Evolutionary conservation across 768 basidiomycete species (phyloP).

Genomic region (Auricularia sp.): DNA sequence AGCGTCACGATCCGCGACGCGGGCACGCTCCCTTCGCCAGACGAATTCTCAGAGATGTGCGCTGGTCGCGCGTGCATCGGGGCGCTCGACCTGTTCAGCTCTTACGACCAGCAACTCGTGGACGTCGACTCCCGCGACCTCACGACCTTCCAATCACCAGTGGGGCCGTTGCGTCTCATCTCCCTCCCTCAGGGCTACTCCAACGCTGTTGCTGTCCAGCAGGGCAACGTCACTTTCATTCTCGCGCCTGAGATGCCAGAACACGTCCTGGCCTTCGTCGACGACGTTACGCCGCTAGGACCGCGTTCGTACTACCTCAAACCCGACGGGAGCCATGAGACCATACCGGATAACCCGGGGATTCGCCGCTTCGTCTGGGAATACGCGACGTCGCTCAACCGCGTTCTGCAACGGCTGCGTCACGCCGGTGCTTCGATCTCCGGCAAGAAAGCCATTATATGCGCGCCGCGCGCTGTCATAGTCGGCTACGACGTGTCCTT

Average conservation of each 20-base stretch:
- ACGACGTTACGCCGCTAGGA: slow-evolving; percentile 30
- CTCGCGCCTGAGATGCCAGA: slow-evolving; percentile 33
- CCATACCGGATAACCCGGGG: slow-evolving; percentile 25
- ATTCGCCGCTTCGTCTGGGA: slow-evolving; percentile 33
- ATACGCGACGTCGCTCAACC: slow-evolving; percentile 26
- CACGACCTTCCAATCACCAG: slow-evolving; percentile 8
- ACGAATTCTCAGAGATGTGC: slow-evolving; percentile 26
- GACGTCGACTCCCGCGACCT: slow-evolving; percentile 1
- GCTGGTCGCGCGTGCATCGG: slow-evolving; percentile 20
- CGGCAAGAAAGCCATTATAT: slow-evolving; percentile 25
- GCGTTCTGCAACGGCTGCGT: slow-evolving; percentile 28
- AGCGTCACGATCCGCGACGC: slow-evolving; percentile 1
- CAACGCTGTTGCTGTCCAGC: slow-evolving; percentile 5
- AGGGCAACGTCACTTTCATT: slow-evolving; percentile 30
- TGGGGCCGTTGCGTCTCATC: background rate
- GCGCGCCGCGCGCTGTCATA: slow-evolving; percentile 19
- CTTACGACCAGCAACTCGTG: background rate
- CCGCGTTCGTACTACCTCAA: slow-evolving; percentile 23
- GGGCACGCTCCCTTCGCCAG: slow-evolving; percentile 21
- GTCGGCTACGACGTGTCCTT: slow-evolving; percentile 31
- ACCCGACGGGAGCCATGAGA: slow-evolving; percentile 23
- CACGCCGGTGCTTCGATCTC: slow-evolving; percentile 30
- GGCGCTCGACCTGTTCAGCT: background rate
- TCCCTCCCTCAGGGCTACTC: slow-evolving; percentile 2
- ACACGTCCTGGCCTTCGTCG: slow-evolving; percentile 26